phyloP scores from a whole-genome alignment of 139 green algal species.

The Tetradesmus lagerheimii region DNA sequence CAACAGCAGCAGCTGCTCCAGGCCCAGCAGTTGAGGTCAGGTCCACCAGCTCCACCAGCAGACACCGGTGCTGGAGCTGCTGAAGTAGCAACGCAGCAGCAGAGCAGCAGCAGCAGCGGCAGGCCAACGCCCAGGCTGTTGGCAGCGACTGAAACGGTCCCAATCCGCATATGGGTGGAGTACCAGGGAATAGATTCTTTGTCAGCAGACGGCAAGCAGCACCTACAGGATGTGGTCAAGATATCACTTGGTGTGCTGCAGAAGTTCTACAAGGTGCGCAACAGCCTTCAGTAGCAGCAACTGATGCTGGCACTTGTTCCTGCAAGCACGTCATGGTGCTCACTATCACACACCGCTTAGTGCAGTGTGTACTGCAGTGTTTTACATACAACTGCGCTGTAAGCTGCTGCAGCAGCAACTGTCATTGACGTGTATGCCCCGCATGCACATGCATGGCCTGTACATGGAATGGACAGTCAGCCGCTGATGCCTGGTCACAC shows the following conservation, averaged over 20 bases:
- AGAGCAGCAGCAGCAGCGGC: constrained; percentile 1
- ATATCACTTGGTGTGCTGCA: constrained; percentile 50
- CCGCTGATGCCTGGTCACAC: too few relatives aligned
- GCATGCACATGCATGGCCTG: too few relatives aligned
- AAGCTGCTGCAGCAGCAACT: too few relatives aligned
- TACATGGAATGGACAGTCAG: too few relatives aligned
- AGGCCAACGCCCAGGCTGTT: constrained; percentile 3
- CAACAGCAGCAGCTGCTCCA: constrained; percentile 33
- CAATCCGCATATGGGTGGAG: constrained; percentile 53
- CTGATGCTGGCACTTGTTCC: too few relatives aligned
- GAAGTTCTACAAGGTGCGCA: constrained; percentile 54
- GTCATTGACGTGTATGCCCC: too few relatives aligned
- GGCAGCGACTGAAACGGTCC: constrained; percentile 21
- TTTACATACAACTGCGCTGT: too few relatives aligned
- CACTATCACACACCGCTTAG: not conserved
- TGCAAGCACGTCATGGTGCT: not conserved
- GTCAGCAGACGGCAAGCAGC: constrained; percentile 15
- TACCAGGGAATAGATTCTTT: constrained; percentile 51
- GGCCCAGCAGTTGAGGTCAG: not conserved
- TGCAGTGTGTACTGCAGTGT: too few relatives aligned
- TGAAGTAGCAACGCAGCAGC: not conserved
- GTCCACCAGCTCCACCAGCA: not conserved
- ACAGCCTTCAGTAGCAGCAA: not conserved
- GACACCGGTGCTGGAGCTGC: not conserved
- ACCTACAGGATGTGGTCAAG: constrained; percentile 52